phyloP scores from a whole-genome alignment of 257 asterid genomes.

The Asclepias syriaca region DNA sequence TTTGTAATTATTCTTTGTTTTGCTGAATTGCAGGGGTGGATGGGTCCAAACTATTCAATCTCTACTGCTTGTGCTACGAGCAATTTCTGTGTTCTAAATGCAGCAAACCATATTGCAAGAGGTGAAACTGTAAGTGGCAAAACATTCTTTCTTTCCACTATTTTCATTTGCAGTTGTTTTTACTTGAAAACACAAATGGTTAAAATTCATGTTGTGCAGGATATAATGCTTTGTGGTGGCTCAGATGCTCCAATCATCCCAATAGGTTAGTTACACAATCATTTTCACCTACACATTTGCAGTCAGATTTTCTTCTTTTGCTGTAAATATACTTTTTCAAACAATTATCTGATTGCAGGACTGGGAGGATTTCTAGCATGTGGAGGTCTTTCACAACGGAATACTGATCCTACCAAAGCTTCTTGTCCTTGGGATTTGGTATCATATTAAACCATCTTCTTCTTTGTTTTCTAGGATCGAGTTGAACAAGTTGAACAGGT shows the following conservation, averaged over 20 bases:
- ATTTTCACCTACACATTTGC: neutral
- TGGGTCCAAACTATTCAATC: conserved; percentile 48
- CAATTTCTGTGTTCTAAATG: conserved; percentile 40
- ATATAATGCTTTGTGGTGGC: conserved; percentile 51
- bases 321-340: conserved; percentile 1
- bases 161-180: neutral
- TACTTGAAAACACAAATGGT: neutral
- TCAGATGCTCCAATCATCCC: conserved; percentile 45
- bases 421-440: conserved; percentile 49
- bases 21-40: conserved; percentile 41
- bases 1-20: neutral
- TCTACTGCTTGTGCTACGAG: conserved; percentile 58
- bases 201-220: conserved; percentile 22
- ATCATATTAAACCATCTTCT: neutral
- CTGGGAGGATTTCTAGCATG: conserved; percentile 49
- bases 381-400: conserved; percentile 34
- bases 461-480: neutral
- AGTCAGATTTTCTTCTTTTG: neutral
- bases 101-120: conserved; percentile 38
- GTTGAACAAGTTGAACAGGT: neutral
- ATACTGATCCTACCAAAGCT: conserved; percentile 40
- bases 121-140: conserved; percentile 42
- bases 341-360: conserved; percentile 20
- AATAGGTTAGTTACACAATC: conserved; percentile 29
- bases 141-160: neutral